These are phyloP conservation scores for Scutellaria baicalensis DNA, from an alignment of 257 asterid genomes.

Conservation along the genomic window DNA sequence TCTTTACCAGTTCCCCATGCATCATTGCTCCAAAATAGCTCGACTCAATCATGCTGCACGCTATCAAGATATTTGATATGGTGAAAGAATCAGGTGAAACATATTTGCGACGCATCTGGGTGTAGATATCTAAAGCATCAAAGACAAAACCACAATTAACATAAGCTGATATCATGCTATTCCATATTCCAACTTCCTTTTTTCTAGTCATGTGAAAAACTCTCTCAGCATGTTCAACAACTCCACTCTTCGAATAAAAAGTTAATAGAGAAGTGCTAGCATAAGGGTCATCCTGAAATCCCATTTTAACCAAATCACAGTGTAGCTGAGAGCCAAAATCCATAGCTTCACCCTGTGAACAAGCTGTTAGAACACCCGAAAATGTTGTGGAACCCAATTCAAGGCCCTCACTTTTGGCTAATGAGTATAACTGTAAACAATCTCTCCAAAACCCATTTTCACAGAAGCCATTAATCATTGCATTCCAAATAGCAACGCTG, in stretches of 20 bases:
- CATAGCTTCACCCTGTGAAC: constrained; percentile 46
- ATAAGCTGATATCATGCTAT: constrained; percentile 84
- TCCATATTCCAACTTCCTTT: constrained; percentile 65
- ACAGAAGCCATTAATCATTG: constrained; percentile 61
- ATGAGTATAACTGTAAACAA: constrained; percentile 41
- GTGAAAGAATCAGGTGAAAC: constrained; percentile 72
- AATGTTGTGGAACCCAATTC: constrained; percentile 51
- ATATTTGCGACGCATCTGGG: constrained; percentile 33
- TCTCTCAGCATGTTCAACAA: constrained; percentile 40
- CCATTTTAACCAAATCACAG: constrained; percentile 59
- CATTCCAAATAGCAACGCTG: constrained; percentile 57
- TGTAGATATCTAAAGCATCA: constrained; percentile 49
- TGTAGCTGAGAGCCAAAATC: constrained; percentile 61
- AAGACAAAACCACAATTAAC: constrained; percentile 30
- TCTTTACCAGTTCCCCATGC: constrained; percentile 63
- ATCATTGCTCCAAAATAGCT: constrained; percentile 37
- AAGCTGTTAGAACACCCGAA: constrained; percentile 51
- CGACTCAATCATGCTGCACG: constrained; percentile 42
- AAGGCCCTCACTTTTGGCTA: constrained; percentile 40
- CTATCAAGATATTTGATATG: constrained; percentile 44
- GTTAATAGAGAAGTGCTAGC: constrained; percentile 70
- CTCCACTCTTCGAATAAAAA: constrained; percentile 57
- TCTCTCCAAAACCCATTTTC: constrained; percentile 58
- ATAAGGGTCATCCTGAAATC: constrained; percentile 54
- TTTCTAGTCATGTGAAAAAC: constrained; percentile 30